Evolutionary conservation across 768 basidiomycete species (phyloP).

Genomic region (Kwoniella dendrophila): DNA sequence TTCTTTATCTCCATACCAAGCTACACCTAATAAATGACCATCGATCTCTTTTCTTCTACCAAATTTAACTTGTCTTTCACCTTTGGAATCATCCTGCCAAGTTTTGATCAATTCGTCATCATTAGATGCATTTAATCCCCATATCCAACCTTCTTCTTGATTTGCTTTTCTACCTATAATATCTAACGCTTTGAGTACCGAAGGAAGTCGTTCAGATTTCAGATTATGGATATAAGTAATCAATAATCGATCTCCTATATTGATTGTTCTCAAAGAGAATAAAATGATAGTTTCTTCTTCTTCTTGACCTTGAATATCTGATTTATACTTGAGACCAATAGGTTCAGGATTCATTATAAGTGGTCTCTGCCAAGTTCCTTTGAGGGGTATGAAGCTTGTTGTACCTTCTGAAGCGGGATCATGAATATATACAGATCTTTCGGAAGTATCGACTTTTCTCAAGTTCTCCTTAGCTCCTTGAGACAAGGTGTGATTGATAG

Average conservation of each 20-base stretch:
- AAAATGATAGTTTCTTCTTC: constrained; percentile 31
- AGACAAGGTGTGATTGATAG: not conserved
- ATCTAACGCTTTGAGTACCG: constrained; percentile 32
- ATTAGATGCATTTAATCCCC: constrained; percentile 18
- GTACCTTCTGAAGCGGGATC: constrained; percentile 24
- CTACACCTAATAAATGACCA: constrained; percentile 41
- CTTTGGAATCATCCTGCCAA: constrained; percentile 15
- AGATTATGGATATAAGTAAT: constrained; percentile 30
- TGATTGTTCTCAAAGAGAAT: constrained; percentile 23
- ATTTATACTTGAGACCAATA: not conserved
- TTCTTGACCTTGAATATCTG: not conserved
- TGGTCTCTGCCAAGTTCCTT: constrained; percentile 11
- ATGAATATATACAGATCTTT: constrained; percentile 2
- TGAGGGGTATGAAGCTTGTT: constrained; percentile 10
- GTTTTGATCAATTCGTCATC: constrained; percentile 16
- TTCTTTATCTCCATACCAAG: constrained; percentile 39
- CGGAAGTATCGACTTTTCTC: constrained; percentile 3
- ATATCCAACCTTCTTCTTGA: constrained; percentile 37
- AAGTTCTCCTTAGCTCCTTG: constrained; percentile 2
- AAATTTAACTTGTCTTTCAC: constrained; percentile 9
- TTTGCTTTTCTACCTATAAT: constrained; percentile 13
- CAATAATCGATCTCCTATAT: constrained; percentile 25
- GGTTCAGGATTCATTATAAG: not conserved
- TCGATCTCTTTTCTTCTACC: constrained; percentile 25
- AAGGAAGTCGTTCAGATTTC: constrained; percentile 16